Evolutionary conservation across 2,329 filamentous ascomycete genomes (phyloP), one percentile per base, ranked within the genome.

Genomic region (Exophiala calicioides): DNA sequence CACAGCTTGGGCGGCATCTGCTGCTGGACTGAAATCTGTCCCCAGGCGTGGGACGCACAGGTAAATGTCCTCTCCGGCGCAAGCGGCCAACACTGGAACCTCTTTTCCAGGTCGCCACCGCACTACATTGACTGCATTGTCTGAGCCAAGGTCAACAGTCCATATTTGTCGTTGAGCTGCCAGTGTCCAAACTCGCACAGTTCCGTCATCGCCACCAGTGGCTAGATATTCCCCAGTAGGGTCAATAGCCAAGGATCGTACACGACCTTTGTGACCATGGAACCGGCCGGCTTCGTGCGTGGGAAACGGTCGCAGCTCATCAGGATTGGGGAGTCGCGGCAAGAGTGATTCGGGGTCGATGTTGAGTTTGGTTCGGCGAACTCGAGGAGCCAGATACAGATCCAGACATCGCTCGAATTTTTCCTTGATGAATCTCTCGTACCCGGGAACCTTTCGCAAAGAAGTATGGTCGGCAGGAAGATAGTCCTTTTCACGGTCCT

Each of bases 361-460:
- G 70, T 97, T 95, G 62, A 98, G 81, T 68, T 90, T 87, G 73
- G 90, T 96, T 67, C 94, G 86, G 50, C 91, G 83, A 46, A 98
- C 83, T 62, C 93, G 80, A 35, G 94, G 93, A 12, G 94, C 93
- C 50, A 98, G 79, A 67, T 98, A 98, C 13, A 98, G 78, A 69
- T 98, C 94, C 58, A 98, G 74, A 66, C 90, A 97, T 56, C 94
- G 80, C 68, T 98, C 90, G 60, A 98, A 98, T 58, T 90, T 85
- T 69, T 98, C 93, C 68, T 96, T 95, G 65, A 98, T 83, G 58
- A 96, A 89, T 44, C 78, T 80, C 39, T 86, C 87, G 65, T 95
- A 98, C 12, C 86, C 94, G 39, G 94, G 93, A 5, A 97, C 93
- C 65, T 89, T 90, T 53, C 93, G 85, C 44, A 98, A 74, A 2